phyloP scores from a whole-genome alignment of 2,329 filamentous ascomycete genomes.

The Pseudogymnoascus sp. region DNA sequence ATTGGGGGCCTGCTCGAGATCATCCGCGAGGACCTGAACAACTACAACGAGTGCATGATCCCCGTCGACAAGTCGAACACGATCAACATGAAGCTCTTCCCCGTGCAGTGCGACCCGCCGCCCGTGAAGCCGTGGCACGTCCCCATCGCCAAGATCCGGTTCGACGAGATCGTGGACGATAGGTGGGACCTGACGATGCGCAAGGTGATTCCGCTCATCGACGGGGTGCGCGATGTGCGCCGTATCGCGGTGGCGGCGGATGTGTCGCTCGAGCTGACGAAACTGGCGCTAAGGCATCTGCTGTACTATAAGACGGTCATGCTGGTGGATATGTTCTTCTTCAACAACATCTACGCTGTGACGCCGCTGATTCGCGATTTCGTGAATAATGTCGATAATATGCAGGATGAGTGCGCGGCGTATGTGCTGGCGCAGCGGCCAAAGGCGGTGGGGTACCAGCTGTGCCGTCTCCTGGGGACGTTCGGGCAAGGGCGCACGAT shows the following conservation, averaged over 20 bases:
- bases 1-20: constrained; percentile 82
- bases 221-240: constrained; percentile 83
- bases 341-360: constrained; percentile 81
- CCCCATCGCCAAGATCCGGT: constrained; percentile 65
- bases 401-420: constrained; percentile 79
- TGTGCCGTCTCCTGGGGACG: constrained; percentile 79
- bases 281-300: constrained; percentile 78
- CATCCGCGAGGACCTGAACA: constrained; percentile 80
- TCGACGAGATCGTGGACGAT: constrained; percentile 54
- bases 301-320: constrained; percentile 89
- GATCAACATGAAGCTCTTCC: constrained; percentile 93
- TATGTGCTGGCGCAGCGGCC: constrained; percentile 57
- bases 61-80: constrained; percentile 86
- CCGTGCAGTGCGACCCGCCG: constrained; percentile 67
- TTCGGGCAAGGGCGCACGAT: constrained; percentile 77
- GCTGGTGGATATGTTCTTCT: constrained; percentile 91
- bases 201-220: constrained; percentile 75
- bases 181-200: constrained; percentile 71
- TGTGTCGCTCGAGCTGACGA: constrained; percentile 77
- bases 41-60: constrained; percentile 98
- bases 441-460: constrained; percentile 36
- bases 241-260: constrained; percentile 80
- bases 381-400: constrained; percentile 59
- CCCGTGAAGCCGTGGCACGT: constrained; percentile 84
- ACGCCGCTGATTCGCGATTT: constrained; percentile 73